A percentile compares a stretch with the other conserved stretches of the same genome.
Conservation (phyloP, 768 basidiomycete genomes). For the Boletellus sp. region DNA sequence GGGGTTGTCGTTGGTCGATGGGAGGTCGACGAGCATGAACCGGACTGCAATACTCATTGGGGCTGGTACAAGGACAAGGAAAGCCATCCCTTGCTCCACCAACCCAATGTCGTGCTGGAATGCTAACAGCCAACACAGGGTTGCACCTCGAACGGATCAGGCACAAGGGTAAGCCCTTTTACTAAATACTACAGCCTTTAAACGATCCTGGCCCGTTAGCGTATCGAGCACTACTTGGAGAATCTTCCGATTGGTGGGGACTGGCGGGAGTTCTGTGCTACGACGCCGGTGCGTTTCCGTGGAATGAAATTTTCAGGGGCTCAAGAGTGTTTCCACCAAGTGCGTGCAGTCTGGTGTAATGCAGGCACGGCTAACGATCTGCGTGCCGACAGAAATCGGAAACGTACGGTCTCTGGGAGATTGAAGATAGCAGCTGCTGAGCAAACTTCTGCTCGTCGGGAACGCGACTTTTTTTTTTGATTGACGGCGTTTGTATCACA, state of each 20-base stretch:
- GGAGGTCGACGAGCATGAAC: conserved; percentile 25
- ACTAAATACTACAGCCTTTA: not conserved
- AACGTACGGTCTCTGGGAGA: conserved; percentile 24
- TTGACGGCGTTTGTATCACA: too few species aligned
- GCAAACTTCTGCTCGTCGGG: too few species aligned
- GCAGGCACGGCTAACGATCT: not conserved
- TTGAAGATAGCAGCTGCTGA: conserved; percentile 15
- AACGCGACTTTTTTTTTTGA: too few species aligned
- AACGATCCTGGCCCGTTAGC: conserved; percentile 17
- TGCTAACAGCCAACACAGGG: conserved; percentile 14
- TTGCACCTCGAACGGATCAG: conserved; percentile 22
- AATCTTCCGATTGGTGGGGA: conserved; percentile 25
- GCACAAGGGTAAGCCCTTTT: conserved; percentile 19
- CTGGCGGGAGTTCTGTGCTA: conserved; percentile 34
- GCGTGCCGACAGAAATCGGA: conserved; percentile 5
- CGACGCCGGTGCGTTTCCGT: conserved; percentile 28
- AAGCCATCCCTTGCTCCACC: not conserved
- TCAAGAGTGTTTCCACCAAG: conserved; percentile 19
- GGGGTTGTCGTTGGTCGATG: conserved; percentile 23
- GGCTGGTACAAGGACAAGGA: conserved; percentile 29
- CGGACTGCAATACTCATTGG: conserved; percentile 27
- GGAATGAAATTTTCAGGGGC: conserved; percentile 25
- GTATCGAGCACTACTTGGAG: conserved; percentile 28
- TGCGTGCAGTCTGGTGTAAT: not conserved
- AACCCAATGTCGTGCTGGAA: not conserved